Conservation (phyloP, 73 alveolate species). For the Diophrys sp. region DNA sequence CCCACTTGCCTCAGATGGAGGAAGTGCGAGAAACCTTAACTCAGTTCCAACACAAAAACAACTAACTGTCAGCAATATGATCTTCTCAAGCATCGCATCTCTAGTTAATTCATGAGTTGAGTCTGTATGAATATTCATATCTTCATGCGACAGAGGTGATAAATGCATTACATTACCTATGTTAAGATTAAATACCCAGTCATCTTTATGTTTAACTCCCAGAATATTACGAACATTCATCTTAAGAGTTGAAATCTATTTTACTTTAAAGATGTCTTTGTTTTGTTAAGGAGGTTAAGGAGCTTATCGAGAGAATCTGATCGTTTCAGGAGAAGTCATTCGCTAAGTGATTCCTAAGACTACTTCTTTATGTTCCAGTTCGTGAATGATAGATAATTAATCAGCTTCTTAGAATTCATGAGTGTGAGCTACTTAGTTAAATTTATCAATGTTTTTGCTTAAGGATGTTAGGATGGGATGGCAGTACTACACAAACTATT, state of each 20-base stretch:
- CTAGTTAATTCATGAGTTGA: constrained; percentile 83
- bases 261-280: constrained; percentile 11
- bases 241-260: constrained; percentile 10
- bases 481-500: constrained; percentile 31
- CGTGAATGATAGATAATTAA: neutral
- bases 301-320: constrained; percentile 21
- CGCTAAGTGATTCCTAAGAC: neutral
- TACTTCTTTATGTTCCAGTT: neutral
- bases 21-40: constrained; percentile 70
- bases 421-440: constrained; percentile 21
- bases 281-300: constrained; percentile 18
- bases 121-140: constrained; percentile 80
- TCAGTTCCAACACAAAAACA: constrained; percentile 92
- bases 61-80: constrained; percentile 78
- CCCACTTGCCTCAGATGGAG: constrained; percentile 7
- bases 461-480: constrained; percentile 31
- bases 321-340: neutral
- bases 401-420: neutral
- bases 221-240: constrained; percentile 47
- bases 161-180: constrained; percentile 92
- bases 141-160: constrained; percentile 78
- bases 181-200: constrained; percentile 85
- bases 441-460: constrained; percentile 10
- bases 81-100: constrained; percentile 91
- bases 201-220: constrained; percentile 79